A percentile compares a stretch with the other conserved stretches of the same genome.
These are phyloP conservation scores for Hypomyces rosellus DNA, from an alignment of 2,329 filamentous ascomycete genomes.

Conservation along the genomic window DNA sequence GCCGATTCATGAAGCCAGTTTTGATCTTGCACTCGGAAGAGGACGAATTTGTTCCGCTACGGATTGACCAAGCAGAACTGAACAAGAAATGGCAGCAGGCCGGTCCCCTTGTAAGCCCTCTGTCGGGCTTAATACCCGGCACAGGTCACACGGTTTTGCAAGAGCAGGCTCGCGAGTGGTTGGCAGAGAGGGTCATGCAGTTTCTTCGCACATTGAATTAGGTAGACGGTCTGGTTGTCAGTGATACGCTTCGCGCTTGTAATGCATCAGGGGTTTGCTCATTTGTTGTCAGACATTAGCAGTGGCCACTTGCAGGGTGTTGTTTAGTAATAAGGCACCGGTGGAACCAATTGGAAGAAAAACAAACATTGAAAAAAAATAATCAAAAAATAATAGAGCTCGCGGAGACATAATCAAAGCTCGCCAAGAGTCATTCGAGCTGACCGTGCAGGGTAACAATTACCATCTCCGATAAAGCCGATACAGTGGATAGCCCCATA, in stretches of 20 bases:
- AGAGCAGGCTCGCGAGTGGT: conserved; percentile 41
- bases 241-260: too few relatives aligned
- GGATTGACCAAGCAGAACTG: conserved; percentile 51
- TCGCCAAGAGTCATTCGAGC: too few relatives aligned
- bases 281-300: background rate
- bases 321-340: too few relatives aligned
- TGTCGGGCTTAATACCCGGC: conserved; percentile 48
- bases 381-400: too few relatives aligned
- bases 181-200: conserved; percentile 39
- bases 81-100: conserved; percentile 50
- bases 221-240: background rate
- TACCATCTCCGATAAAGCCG: conserved; percentile 8
- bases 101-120: conserved; percentile 39
- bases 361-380: too few relatives aligned
- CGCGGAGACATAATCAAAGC: too few relatives aligned
- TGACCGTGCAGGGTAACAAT: too few relatives aligned
- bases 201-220: conserved; percentile 33
- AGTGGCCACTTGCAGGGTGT: too few relatives aligned
- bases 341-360: too few relatives aligned
- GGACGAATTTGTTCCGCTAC: conserved; percentile 58
- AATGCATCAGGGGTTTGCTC: background rate
- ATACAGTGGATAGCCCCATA: background rate
- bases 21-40: conserved; percentile 58
- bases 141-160: conserved; percentile 46
- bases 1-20: conserved; percentile 51